Evolutionary conservation across 2,329 filamentous ascomycete species (phyloP).

Genomic region (Alternaria rosae): DNA sequence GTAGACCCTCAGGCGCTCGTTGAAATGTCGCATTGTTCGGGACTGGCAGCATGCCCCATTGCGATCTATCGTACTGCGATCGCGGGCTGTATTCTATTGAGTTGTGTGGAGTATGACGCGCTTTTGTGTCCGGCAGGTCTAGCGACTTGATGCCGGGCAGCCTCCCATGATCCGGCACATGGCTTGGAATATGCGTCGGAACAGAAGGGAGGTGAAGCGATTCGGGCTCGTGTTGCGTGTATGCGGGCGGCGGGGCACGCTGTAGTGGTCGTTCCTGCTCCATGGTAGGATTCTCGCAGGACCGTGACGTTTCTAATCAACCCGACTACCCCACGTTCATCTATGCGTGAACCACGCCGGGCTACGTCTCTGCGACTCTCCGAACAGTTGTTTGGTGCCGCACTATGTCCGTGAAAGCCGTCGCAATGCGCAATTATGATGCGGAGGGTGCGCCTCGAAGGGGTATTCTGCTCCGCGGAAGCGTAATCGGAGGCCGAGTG

Average conservation of each 20-base stretch:
- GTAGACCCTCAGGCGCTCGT: conserved; percentile 39
- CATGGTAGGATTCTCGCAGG: conserved; percentile 23
- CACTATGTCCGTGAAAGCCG: conserved; percentile 17
- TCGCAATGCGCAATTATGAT: conserved; percentile 8
- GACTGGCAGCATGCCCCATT: conserved; percentile 40
- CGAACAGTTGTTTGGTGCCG: neutral
- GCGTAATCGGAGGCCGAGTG: conserved; percentile 18
- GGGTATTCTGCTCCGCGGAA: conserved; percentile 23
- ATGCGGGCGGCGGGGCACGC: conserved; percentile 54
- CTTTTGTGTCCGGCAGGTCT: conserved; percentile 45
- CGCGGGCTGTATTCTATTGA: conserved; percentile 49
- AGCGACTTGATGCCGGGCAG: conserved; percentile 57
- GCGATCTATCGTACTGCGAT: conserved; percentile 22
- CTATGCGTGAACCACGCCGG: neutral
- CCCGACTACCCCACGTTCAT: conserved; percentile 20
- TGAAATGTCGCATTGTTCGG: conserved; percentile 41
- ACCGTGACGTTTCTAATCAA: conserved; percentile 3
- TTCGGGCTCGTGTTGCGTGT: conserved; percentile 52
- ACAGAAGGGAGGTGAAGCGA: conserved; percentile 53
- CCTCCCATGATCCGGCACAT: conserved; percentile 32
- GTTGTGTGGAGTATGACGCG: conserved; percentile 33
- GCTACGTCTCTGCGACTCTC: neutral
- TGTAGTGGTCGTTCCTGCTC: conserved; percentile 44
- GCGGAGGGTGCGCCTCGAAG: conserved; percentile 20
- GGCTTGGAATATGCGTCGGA: conserved; percentile 46